Evolutionary conservation across 306 rosid species (phyloP).

Genomic region (Prunus salicina): DNA sequence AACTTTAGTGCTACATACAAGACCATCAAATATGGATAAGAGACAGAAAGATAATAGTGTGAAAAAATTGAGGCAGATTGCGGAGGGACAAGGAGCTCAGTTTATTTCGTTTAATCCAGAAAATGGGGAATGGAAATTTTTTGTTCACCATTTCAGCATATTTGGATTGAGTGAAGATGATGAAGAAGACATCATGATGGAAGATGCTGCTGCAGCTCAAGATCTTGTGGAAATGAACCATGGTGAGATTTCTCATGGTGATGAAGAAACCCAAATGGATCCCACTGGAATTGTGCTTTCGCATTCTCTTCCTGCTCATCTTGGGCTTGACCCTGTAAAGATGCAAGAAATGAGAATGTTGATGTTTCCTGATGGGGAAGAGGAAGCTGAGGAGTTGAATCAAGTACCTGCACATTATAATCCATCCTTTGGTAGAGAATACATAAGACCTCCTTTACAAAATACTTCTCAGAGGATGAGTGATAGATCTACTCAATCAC

Average conservation of each 20-base stretch:
- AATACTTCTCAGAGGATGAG: slow-evolving; percentile 45
- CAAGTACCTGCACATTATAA: slow-evolving; percentile 31
- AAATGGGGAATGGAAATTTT: slow-evolving; percentile 78
- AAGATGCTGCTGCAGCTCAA: slow-evolving; percentile 42
- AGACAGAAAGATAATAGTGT: slow-evolving; percentile 30
- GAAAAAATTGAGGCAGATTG: slow-evolving; percentile 47
- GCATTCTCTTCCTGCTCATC: slow-evolving; percentile 94
- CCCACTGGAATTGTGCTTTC: slow-evolving; percentile 54
- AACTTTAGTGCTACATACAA: slow-evolving; percentile 51
- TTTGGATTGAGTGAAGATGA: slow-evolving; percentile 87
- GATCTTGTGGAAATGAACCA: slow-evolving; percentile 35
- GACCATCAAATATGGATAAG: slow-evolving; percentile 32
- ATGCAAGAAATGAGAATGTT: slow-evolving; percentile 91
- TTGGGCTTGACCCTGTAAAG: slow-evolving; percentile 86
- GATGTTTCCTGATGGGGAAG: slow-evolving; percentile 70
- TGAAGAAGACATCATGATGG: slow-evolving; percentile 75
- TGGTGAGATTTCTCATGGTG: slow-evolving; percentile 50
- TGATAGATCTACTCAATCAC: slow-evolving; percentile 53
- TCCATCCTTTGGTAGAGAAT: slow-evolving; percentile 48
- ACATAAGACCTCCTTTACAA: slow-evolving; percentile 43
- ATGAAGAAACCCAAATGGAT: slow-evolving; percentile 45
- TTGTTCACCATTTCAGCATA: slow-evolving; percentile 86
- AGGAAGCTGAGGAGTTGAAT: slow-evolving; percentile 40
- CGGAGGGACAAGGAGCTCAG: slow-evolving; percentile 66
- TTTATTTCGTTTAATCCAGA: slow-evolving; percentile 66